These are phyloP conservation scores for Saccharomycodes ludwigii DNA, from an alignment of 805 yeast genomes.

Conservation along the genomic window DNA sequence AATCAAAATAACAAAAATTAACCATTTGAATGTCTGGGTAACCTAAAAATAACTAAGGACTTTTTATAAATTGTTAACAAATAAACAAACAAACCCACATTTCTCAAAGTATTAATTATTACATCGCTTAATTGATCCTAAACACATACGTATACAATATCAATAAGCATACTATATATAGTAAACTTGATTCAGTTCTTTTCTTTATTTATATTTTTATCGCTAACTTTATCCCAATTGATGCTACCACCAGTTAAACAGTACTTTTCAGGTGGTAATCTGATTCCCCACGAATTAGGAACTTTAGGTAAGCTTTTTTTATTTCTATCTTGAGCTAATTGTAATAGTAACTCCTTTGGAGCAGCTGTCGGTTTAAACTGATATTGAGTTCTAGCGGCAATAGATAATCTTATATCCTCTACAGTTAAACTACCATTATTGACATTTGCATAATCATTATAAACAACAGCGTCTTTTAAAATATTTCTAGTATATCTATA, in stretches of 20 bases:
- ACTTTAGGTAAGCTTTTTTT: constrained; percentile 84
- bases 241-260: constrained; percentile 50
- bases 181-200: no score
- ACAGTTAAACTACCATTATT: constrained; percentile 45
- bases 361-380: constrained; percentile 90
- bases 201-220: not conserved
- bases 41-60: no score
- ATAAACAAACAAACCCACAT: no score
- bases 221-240: not conserved
- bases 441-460: constrained; percentile 65
- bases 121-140: no score
- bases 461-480: constrained; percentile 77
- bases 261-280: constrained; percentile 95
- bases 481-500: constrained; percentile 77
- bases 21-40: no score
- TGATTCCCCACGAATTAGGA: constrained; percentile 80
- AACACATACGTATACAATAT: no score
- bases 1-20: no score
- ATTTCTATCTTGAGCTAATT: constrained; percentile 86
- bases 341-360: constrained; percentile 83
- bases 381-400: constrained; percentile 86
- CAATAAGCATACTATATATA: no score
- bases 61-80: no score
- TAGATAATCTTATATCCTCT: constrained; percentile 86
- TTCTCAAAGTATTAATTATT: no score